phyloP scores from a whole-genome alignment of 768 basidiomycete genomes.

The Serendipita vermifera region DNA sequence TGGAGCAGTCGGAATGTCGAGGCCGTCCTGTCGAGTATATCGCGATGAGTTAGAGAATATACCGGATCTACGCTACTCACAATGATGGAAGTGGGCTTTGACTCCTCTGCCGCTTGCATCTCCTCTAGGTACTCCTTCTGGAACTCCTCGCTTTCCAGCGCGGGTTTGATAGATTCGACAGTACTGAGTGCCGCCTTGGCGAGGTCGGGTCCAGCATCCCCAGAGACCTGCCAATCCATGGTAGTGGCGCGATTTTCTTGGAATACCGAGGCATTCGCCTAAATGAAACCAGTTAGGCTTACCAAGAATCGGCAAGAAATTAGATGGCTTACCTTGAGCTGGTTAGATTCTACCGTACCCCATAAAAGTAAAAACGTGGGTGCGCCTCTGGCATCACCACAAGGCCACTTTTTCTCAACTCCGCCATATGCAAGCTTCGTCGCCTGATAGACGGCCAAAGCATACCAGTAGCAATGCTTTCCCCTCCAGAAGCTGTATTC shows the following conservation, averaged over 20 bases:
- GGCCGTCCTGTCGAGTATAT: background rate
- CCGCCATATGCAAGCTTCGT: background rate
- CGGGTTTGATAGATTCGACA: background rate
- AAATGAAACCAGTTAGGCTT: background rate
- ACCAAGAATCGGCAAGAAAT: background rate
- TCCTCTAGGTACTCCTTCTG: background rate
- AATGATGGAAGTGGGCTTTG: background rate
- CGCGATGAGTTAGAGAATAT: background rate
- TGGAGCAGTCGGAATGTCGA: background rate
- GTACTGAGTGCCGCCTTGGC: background rate
- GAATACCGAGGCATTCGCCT: background rate
- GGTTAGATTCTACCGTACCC: background rate
- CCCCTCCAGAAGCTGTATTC: background rate
- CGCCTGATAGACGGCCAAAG: background rate
- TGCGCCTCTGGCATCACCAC: background rate
- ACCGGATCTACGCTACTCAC: background rate
- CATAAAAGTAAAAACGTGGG: background rate
- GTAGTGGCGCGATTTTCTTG: background rate
- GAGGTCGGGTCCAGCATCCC: background rate
- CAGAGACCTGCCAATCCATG: background rate
- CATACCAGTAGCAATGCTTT: background rate
- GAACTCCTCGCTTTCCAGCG: background rate
- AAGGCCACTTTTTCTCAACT: background rate
- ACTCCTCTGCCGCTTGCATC: background rate
- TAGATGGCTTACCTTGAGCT: background rate